A percentile compares a stretch with the other conserved stretches of the same genome.
phyloP scores from a whole-genome alignment of 352 stramenopile species.

The Phytopythium helicoides region DNA sequence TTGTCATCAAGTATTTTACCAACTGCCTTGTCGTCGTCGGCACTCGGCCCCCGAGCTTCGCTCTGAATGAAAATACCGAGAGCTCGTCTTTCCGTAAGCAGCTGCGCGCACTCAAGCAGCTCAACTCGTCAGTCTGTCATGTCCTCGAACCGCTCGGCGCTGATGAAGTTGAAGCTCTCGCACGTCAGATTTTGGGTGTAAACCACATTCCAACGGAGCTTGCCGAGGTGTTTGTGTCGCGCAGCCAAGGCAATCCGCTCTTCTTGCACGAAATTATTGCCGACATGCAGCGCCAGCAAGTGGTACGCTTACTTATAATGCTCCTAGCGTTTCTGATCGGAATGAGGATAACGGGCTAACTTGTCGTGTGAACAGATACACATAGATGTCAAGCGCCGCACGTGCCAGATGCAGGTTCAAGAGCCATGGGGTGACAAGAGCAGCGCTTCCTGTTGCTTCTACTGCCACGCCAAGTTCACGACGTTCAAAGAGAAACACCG shows the following conservation, averaged over 20 bases:
- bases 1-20: slow-evolving; percentile 85
- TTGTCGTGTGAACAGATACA: slow-evolving; percentile 32
- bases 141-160: slow-evolving; percentile 53
- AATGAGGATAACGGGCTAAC: no score
- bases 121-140: slow-evolving; percentile 46
- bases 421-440: slow-evolving; percentile 80
- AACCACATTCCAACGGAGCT: slow-evolving; percentile 56
- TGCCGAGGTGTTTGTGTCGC: slow-evolving; percentile 60
- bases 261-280: slow-evolving; percentile 83
- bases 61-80: slow-evolving; percentile 63
- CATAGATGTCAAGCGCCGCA: slow-evolving; percentile 52
- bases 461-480: slow-evolving; percentile 58
- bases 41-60: slow-evolving; percentile 64
- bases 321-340: no score
- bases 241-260: slow-evolving; percentile 80
- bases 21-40: slow-evolving; percentile 79
- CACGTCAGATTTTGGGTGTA: slow-evolving; percentile 63
- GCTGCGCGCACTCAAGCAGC: slow-evolving; percentile 65
- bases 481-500: slow-evolving; percentile 47
- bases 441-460: slow-evolving; percentile 67
- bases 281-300: slow-evolving; percentile 79
- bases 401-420: slow-evolving; percentile 72
- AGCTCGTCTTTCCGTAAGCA: slow-evolving; percentile 78
- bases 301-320: slow-evolving; percentile 23
- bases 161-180: slow-evolving; percentile 59